These are phyloP conservation scores for Apiospora kogelbergensis DNA, from an alignment of 2,329 filamentous ascomycete genomes.

Conservation along the genomic window DNA sequence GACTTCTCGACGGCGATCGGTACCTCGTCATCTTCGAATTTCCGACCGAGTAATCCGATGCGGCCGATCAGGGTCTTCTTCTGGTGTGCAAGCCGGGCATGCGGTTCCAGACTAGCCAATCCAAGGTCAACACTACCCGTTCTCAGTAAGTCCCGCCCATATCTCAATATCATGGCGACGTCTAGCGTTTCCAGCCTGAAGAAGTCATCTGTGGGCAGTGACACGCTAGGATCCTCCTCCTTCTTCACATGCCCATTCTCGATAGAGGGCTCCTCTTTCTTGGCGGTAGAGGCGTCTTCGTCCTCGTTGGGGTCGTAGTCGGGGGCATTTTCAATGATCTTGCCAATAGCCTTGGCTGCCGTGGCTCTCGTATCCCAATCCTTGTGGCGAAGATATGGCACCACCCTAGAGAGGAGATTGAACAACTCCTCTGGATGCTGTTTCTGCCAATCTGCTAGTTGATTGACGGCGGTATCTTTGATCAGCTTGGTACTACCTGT, in stretches of 20 bases:
- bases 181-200: constrained; percentile 76
- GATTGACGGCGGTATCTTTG: constrained; percentile 93
- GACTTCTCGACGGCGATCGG: constrained; percentile 60
- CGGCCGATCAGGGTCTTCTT: constrained; percentile 84
- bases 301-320: constrained; percentile 84
- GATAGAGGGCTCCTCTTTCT: constrained; percentile 41
- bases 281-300: constrained; percentile 51
- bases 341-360: constrained; percentile 89
- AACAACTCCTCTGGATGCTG: constrained; percentile 97
- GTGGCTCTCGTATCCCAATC: constrained; percentile 97
- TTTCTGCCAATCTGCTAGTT: constrained; percentile 96
- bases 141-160: constrained; percentile 80
- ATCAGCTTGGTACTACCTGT: constrained; percentile 96
- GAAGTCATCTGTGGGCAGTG: constrained; percentile 55
- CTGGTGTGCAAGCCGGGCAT: constrained; percentile 77
- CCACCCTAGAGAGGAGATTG: constrained; percentile 87
- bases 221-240: constrained; percentile 56
- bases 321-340: constrained; percentile 87
- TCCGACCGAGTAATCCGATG: constrained; percentile 81
- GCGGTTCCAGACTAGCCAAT: constrained; percentile 77
- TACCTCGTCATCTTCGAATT: constrained; percentile 81
- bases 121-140: constrained; percentile 86
- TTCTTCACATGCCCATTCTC: constrained; percentile 55
- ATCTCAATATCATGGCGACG: constrained; percentile 74
- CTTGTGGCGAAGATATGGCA: constrained; percentile 93